phyloP scores from a whole-genome alignment of 129 eudicot species.

The Flaveria brownii region DNA sequence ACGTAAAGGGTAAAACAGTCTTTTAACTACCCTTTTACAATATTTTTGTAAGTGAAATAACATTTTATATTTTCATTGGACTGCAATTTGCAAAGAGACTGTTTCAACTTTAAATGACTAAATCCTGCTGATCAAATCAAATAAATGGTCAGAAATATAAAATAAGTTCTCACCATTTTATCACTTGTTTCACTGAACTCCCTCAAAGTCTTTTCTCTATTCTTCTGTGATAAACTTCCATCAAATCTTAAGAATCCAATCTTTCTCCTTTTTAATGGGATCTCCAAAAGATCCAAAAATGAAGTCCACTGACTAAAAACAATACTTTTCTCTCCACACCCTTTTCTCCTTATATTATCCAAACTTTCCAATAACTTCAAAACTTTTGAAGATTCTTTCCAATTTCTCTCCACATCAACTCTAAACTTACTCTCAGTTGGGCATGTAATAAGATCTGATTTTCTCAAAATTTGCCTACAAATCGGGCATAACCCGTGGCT shows the following conservation, averaged over 20 bases:
- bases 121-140: not conserved
- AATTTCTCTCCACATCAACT: slow-evolving; percentile 68
- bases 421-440: slow-evolving; percentile 63
- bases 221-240: slow-evolving; percentile 71
- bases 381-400: slow-evolving; percentile 84
- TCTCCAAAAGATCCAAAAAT: slow-evolving; percentile 77
- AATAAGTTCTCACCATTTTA: slow-evolving; percentile 48
- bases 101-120: not conserved
- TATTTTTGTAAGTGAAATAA: not conserved
- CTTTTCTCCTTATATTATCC: slow-evolving; percentile 41
- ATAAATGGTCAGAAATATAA: not conserved
- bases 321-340: slow-evolving; percentile 75
- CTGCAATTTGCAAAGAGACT: slow-evolving; percentile 12
- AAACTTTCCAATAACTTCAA: slow-evolving; percentile 62
- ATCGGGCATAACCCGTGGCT: slow-evolving; percentile 66
- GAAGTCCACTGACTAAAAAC: slow-evolving; percentile 95
- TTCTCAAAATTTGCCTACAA: slow-evolving; percentile 62
- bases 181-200: slow-evolving; percentile 69
- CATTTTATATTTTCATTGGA: not conserved
- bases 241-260: slow-evolving; percentile 76
- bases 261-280: slow-evolving; percentile 56
- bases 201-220: slow-evolving; percentile 65
- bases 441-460: slow-evolving; percentile 68
- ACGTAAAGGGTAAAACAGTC: not conserved
- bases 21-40: not conserved